phyloP scores from a whole-genome alignment of 1,284 basidiomycete genomes.

The Rhodotorula sp. region DNA sequence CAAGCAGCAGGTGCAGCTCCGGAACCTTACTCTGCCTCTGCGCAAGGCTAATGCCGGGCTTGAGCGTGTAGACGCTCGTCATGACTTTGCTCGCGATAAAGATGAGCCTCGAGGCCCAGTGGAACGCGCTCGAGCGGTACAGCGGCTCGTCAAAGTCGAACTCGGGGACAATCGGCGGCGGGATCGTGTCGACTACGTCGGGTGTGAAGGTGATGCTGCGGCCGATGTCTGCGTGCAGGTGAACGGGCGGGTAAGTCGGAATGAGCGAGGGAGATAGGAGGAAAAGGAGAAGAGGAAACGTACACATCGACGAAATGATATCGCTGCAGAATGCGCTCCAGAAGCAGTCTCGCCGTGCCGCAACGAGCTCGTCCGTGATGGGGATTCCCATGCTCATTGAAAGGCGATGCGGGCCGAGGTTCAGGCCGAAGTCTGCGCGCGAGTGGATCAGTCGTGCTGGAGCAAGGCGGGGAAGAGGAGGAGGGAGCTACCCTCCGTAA shows the following conservation, averaged over 20 bases:
- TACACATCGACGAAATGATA: slow-evolving; percentile 25
- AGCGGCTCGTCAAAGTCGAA: slow-evolving; percentile 36
- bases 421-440: slow-evolving; percentile 36
- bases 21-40: slow-evolving; percentile 27
- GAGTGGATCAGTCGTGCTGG: not conserved
- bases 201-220: slow-evolving; percentile 25
- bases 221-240: slow-evolving; percentile 23
- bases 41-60: slow-evolving; percentile 14
- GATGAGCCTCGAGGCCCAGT: slow-evolving; percentile 28
- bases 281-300: not conserved
- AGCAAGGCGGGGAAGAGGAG: not conserved
- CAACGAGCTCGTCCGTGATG: slow-evolving; percentile 10
- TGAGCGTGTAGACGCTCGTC: slow-evolving; percentile 26
- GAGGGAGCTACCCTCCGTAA: slow-evolving; percentile 16
- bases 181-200: slow-evolving; percentile 31
- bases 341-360: slow-evolving; percentile 28
- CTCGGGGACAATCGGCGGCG: slow-evolving; percentile 22
- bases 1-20: slow-evolving; percentile 38
- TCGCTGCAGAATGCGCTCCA: slow-evolving; percentile 26
- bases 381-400: slow-evolving; percentile 11
- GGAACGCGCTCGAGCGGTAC: slow-evolving; percentile 36
- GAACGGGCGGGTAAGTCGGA: not conserved
- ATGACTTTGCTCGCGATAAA: slow-evolving; percentile 31
- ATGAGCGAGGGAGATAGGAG: too few relatives aligned
- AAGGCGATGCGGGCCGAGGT: slow-evolving; percentile 34